phyloP scores from a whole-genome alignment of 371 early-diverging fungal genomes.

The Zychaea mexicana region DNA sequence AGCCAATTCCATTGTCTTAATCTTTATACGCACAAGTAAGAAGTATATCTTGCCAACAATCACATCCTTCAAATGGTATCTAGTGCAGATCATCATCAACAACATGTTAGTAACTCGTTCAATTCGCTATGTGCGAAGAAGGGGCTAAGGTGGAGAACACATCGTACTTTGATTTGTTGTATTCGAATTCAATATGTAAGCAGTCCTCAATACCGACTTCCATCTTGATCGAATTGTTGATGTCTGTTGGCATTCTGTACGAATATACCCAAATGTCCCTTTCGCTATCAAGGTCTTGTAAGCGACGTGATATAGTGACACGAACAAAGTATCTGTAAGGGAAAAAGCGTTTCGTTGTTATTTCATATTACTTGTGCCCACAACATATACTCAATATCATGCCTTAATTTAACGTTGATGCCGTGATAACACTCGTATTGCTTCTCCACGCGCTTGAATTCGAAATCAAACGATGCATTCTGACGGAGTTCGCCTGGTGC shows the following conservation, averaged over 20 bases:
- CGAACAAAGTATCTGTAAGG: conserved; percentile 78
- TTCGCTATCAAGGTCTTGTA: conserved; percentile 74
- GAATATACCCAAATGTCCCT: conserved; percentile 91
- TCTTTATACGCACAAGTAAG: conserved; percentile 97
- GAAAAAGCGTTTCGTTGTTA: neutral
- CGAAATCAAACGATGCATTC: conserved; percentile 79
- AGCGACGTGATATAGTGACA: conserved; percentile 78
- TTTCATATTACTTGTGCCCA: neutral
- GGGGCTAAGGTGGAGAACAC: neutral
- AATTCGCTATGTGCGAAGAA: neutral
- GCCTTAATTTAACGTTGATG: conserved; percentile 88
- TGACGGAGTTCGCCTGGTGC: conserved; percentile 85
- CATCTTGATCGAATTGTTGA: conserved; percentile 92
- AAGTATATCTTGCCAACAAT: conserved; percentile 99
- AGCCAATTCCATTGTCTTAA: conserved; percentile 98
- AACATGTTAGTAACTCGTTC: neutral
- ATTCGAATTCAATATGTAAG: conserved; percentile 94
- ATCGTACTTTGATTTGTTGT: conserved; percentile 87
- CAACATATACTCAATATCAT: neutral
- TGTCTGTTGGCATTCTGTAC: conserved; percentile 83
- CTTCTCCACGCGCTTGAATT: conserved; percentile 93
- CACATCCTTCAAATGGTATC: conserved; percentile 95
- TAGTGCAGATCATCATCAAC: conserved; percentile 13
- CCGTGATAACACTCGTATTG: conserved; percentile 91
- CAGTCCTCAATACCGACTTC: conserved; percentile 97